Percentiles rank a stretch among this genome's conserved stretches.
phyloP scores from a whole-genome alignment of 106 monocot genomes.

The Gastrodia elata region DNA sequence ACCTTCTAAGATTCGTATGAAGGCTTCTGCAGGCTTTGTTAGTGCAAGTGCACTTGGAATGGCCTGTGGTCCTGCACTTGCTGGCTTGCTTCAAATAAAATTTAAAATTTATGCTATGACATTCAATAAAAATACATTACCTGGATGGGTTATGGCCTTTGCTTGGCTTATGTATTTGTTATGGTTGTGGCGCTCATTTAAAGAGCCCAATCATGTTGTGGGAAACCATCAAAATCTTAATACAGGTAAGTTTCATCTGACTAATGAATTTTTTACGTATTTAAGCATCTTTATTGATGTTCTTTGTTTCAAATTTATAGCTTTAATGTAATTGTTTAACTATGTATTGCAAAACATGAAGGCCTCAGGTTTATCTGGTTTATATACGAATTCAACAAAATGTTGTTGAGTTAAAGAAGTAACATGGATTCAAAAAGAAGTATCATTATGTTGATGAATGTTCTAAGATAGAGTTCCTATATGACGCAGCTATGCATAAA shows the following conservation, averaged over 20 bases:
- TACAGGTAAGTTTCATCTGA: slow-evolving; percentile 11
- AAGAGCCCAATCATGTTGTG: slow-evolving; percentile 24
- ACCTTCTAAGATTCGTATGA: slow-evolving; percentile 32
- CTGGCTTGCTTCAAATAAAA: slow-evolving; percentile 34
- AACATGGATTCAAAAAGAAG: too few species aligned
- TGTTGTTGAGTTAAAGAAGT: not conserved
- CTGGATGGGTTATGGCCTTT: slow-evolving; percentile 40
- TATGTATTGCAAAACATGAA: not conserved
- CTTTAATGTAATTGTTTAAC: not conserved
- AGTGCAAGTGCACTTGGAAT: slow-evolving; percentile 51
- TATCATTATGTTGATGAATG: too few species aligned
- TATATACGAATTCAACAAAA: not conserved
- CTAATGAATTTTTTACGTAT: not conserved
- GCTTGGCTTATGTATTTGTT: slow-evolving; percentile 30
- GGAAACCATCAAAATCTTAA: slow-evolving; percentile 12
- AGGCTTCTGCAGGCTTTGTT: slow-evolving; percentile 46
- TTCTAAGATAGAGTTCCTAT: too few species aligned
- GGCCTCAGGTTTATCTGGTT: not conserved
- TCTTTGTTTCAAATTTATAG: not conserved
- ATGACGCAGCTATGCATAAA: too few species aligned
- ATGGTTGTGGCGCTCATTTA: slow-evolving; percentile 37
- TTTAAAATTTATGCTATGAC: slow-evolving; percentile 27
- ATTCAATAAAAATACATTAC: slow-evolving; percentile 30
- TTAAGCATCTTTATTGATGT: not conserved
- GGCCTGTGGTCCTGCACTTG: slow-evolving; percentile 43